Conservation (phyloP, 768 basidiomycete species). For the Kwoniella newhampshirensis region DNA sequence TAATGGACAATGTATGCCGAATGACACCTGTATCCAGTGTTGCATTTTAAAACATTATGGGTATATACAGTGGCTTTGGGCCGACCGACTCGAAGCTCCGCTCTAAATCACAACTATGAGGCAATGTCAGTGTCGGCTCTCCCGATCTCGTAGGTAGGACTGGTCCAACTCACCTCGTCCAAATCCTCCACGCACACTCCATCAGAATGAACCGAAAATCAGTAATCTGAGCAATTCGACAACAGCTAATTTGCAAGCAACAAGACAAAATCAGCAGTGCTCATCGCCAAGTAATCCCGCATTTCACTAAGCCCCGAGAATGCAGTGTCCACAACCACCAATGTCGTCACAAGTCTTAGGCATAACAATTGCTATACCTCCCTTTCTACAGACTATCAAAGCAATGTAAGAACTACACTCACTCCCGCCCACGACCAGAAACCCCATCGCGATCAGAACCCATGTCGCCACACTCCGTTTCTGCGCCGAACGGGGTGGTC, state of each 20-base stretch:
- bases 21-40: too few species aligned
- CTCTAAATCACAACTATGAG: too few species aligned
- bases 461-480: conserved; percentile 35
- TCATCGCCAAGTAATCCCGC: conserved; percentile 3
- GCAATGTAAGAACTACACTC: conserved; percentile 20
- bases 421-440: conserved; percentile 46
- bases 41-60: too few species aligned
- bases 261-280: not conserved
- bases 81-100: too few species aligned
- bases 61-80: too few species aligned
- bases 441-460: conserved; percentile 44
- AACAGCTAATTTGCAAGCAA: too few species aligned
- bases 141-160: not conserved
- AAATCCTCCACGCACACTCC: too few species aligned
- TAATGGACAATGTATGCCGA: too few species aligned
- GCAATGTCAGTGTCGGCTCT: too few species aligned
- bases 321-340: not conserved
- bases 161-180: not conserved
- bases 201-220: conserved; percentile 26
- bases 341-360: not conserved
- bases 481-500: conserved; percentile 36
- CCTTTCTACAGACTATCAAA: too few species aligned
- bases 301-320: not conserved
- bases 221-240: conserved; percentile 40
- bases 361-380: not conserved